These are phyloP conservation scores for Monosporascus sp. DNA, from an alignment of 2,329 filamentous ascomycete genomes.

Conservation along the genomic window DNA sequence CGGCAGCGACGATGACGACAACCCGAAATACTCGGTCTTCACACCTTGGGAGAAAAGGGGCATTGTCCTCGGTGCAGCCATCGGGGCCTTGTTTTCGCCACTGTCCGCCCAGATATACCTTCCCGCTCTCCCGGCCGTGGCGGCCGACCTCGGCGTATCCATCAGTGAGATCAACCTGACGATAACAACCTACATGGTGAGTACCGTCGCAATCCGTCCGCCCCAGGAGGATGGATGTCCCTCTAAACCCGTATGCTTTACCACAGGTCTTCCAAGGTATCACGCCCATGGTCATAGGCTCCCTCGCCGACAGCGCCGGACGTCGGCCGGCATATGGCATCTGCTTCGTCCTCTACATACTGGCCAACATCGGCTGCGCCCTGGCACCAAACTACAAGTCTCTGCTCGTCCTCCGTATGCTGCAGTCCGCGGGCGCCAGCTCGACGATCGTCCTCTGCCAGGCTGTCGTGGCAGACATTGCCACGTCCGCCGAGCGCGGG, in stretches of 20 bases:
- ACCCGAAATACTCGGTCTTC: slow-evolving; percentile 17
- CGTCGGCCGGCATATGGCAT: slow-evolving; percentile 42
- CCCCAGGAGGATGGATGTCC: neutral
- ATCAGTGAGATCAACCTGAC: slow-evolving; percentile 29
- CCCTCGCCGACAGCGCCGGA: slow-evolving; percentile 42
- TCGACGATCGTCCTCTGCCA: slow-evolving; percentile 48
- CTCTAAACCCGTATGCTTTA: slow-evolving; percentile 23
- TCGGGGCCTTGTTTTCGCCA: slow-evolving; percentile 28
- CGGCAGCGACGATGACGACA: neutral
- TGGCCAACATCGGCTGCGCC: slow-evolving; percentile 40
- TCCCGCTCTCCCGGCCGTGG: slow-evolving; percentile 36
- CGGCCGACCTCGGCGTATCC: slow-evolving; percentile 33
- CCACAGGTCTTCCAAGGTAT: slow-evolving; percentile 47
- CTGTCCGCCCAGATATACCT: slow-evolving; percentile 37
- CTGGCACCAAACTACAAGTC: slow-evolving; percentile 39
- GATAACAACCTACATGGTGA: slow-evolving; percentile 30
- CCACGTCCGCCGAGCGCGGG: slow-evolving; percentile 51
- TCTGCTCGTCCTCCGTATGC: slow-evolving; percentile 41
- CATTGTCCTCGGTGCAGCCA: slow-evolving; percentile 24
- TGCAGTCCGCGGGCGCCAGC: slow-evolving; percentile 48
- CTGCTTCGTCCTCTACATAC: slow-evolving; percentile 40
- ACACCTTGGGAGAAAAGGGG: slow-evolving; percentile 22
- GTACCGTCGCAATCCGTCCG: neutral
- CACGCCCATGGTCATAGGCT: slow-evolving; percentile 44
- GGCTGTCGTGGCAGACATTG: slow-evolving; percentile 52